Percentiles rank a stretch among this genome's conserved stretches.
Evolutionary conservation across 371 early-diverging fungal genomes (phyloP).

Genomic region (Rhizopus stolonifer): DNA sequence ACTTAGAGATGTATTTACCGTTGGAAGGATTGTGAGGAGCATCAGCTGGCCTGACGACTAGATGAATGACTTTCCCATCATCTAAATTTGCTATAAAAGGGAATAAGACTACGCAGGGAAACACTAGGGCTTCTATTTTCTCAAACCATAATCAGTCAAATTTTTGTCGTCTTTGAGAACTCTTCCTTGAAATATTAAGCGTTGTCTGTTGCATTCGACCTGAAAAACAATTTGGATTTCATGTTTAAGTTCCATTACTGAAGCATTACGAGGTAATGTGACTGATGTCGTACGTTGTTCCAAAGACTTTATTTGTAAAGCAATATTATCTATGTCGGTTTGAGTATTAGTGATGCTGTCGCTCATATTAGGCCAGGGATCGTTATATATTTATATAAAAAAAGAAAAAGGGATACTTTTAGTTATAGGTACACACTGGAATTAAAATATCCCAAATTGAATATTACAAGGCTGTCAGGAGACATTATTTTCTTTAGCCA

Average conservation of each 20-base stretch:
- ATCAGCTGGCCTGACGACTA: constrained; percentile 58
- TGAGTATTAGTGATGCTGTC: not conserved
- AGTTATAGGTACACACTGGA: too few species aligned
- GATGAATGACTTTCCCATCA: constrained; percentile 60
- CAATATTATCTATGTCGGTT: constrained; percentile 26
- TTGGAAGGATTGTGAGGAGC: constrained; percentile 52
- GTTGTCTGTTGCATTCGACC: constrained; percentile 55
- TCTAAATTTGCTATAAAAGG: constrained; percentile 45
- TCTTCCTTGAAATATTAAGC: constrained; percentile 62
- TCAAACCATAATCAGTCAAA: constrained; percentile 56
- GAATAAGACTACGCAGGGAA: not conserved
- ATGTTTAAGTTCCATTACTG: constrained; percentile 57
- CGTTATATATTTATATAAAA: too few species aligned
- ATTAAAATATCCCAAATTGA: too few species aligned
- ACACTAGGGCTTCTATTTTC: not conserved
- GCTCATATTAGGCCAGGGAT: not conserved
- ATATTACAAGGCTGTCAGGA: too few species aligned
- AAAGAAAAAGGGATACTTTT: not conserved
- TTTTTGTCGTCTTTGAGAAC: constrained; percentile 57
- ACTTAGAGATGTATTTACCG: constrained; percentile 42
- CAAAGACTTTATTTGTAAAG: constrained; percentile 53
- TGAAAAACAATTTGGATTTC: constrained; percentile 51
- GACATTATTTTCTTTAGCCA: too few species aligned
- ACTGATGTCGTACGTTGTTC: constrained; percentile 58
- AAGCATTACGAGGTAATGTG: constrained; percentile 47